A percentile compares a stretch with the other conserved stretches of the same genome.
Evolutionary conservation across 306 rosid genomes (phyloP).

Genomic region (Acacia melanoxylon): DNA sequence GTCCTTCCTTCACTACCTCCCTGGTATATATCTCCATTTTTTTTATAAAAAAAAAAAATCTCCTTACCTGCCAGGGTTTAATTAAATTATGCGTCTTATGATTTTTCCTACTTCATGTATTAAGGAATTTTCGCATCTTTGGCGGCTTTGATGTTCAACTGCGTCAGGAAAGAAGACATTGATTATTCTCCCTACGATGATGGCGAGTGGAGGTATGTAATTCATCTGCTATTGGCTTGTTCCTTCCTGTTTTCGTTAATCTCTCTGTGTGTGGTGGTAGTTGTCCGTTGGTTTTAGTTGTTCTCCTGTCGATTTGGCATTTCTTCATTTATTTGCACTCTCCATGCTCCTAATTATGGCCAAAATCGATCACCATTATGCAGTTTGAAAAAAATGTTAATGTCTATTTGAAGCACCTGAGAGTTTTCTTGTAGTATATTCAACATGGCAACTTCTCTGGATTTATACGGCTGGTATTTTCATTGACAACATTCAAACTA

Average conservation of each 20-base stretch:
- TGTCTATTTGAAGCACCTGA: background rate
- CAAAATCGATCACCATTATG: background rate
- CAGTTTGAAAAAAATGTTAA: background rate
- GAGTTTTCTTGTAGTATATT: background rate
- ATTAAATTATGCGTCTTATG: slow-evolving; percentile 28
- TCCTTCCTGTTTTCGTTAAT: background rate
- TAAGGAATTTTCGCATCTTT: slow-evolving; percentile 87
- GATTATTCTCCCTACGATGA: slow-evolving; percentile 96
- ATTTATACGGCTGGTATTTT: background rate
- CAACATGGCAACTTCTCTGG: too few species aligned
- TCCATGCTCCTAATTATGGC: background rate
- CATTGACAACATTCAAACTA: background rate
- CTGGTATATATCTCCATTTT: slow-evolving; percentile 36
- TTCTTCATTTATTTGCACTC: background rate
- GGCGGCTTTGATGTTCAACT: slow-evolving; percentile 98
- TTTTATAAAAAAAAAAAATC: background rate
- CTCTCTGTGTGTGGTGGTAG: background rate
- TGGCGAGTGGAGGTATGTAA: slow-evolving; percentile 92
- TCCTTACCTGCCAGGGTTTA: slow-evolving; percentile 34
- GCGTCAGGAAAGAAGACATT: slow-evolving; percentile 91
- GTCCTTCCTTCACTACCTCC: slow-evolving; percentile 71
- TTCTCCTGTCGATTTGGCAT: too few species aligned
- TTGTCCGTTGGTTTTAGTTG: background rate
- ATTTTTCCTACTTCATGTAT: background rate
- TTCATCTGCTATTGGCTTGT: background rate